Evolutionary conservation across 768 basidiomycete species (phyloP), one percentile per base, ranked within the genome.

Genomic region (Collybiopsis luxurians): DNA sequence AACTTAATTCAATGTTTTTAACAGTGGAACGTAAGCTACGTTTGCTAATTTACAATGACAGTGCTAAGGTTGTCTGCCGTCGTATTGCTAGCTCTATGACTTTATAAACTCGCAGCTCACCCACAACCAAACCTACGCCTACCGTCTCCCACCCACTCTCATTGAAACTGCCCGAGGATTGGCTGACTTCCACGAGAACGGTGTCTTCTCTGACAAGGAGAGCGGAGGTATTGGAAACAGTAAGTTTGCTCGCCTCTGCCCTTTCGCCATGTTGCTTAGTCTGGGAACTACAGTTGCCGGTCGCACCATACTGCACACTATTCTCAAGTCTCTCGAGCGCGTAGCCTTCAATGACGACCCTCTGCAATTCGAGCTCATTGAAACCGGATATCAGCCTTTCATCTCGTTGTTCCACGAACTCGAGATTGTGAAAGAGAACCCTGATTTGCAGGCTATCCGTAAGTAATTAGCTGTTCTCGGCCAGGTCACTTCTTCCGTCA

Each of bases 351-450:
- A 86, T 64, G 84, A 80, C 59, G 87, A 91, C 73, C 86, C 90
- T 44, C 82, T 94, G 51, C 86, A 90, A 64, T 80, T 95, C 73
- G 77, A 87, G 71, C 68, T 92, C 61, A 77, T 91, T 62, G 83
- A 90, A 73, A 86, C 87, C 15, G 89, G 90, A 60, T 95, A 95
- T 78, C 92, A 94, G 70, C 87, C 92, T 13, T 92, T 95, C 82
- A 86, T 94, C 65, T 92, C 90, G 3, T 79, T 95, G 70, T 89
- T 95, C 82, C 83, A 86, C 67, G 81, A 89, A 70, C 83, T 90
- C 19, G 89, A 87, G 56, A 72, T 87, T 55, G 62, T 71, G 61
- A 74, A 80, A 59, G 71, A 79, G 26, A 71, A 84, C 66, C 86
- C 88, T 1, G 80, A 86, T 53, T 69, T 87, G 61, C 70, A 74